Conservation (phyloP, 805 yeast genomes). For the Metschnikowia orientalis region DNA sequence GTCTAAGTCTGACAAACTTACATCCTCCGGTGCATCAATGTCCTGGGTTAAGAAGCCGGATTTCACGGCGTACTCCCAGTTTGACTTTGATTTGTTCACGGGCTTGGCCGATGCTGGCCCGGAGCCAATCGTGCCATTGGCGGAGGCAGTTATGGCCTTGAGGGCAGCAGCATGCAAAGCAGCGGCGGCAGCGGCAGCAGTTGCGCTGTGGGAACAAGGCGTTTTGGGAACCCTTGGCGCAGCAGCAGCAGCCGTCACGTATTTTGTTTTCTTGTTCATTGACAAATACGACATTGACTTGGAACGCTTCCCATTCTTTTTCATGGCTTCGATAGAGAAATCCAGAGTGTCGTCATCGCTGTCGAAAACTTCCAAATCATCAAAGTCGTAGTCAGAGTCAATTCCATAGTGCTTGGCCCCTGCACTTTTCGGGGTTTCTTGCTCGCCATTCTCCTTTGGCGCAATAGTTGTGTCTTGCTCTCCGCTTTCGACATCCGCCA, state of each 20-base stretch:
- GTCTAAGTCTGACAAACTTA: constrained; percentile 62
- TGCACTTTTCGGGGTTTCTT: no score
- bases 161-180: constrained; percentile 67
- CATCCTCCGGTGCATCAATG: constrained; percentile 74
- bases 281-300: constrained; percentile 60
- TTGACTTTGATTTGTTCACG: constrained; percentile 33
- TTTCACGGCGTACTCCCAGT: constrained; percentile 71
- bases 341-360: constrained; percentile 36
- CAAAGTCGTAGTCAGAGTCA: constrained; percentile 44
- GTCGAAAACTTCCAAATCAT: constrained; percentile 48
- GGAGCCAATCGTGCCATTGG: constrained; percentile 28
- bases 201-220: constrained; percentile 52
- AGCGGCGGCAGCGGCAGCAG: constrained; percentile 71
- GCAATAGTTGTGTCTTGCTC: constrained; percentile 5
- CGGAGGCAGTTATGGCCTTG: constrained; percentile 37
- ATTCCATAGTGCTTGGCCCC: constrained; percentile 7
- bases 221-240: constrained; percentile 74
- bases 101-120: constrained; percentile 4
- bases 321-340: constrained; percentile 36
- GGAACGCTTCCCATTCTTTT: constrained; percentile 52
- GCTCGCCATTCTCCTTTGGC: constrained; percentile 4
- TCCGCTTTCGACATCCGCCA: constrained; percentile 6
- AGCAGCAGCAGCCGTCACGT: constrained; percentile 73
- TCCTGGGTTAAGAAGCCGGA: constrained; percentile 76
- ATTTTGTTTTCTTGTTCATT: constrained; percentile 42